Base-by-base conservation (phyloP, 345 rosid species). In the Populus tremula region DNA sequence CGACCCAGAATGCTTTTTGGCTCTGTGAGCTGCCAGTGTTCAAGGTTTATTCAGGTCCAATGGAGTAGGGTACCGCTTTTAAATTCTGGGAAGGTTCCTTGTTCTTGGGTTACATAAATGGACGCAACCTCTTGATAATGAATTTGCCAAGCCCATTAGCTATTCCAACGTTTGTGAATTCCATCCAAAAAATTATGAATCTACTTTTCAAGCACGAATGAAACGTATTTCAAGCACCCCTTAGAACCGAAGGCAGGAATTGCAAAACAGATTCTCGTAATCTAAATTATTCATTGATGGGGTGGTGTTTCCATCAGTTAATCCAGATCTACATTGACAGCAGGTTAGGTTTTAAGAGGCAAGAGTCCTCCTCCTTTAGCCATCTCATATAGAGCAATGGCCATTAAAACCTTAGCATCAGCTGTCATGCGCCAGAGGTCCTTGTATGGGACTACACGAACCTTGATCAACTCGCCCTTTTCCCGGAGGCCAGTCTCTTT, bases 381-480 rank as follows among this genome's bases (percentile, higher is more conserved):
- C 97, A 91, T 91, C 85, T 93, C 99, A 33, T 87, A 91, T 63
- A 95, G 87, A 38, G 93, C 92, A 29, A 95, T 76, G 59, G 97
- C 90, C 81, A 86, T 80, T 35, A 91, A 84, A 69, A 87, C 93
- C 87, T 91, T 93, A 0, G 92, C 93, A 75, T 95, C 96, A 23
- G 94, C 84, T 6, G 99, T 93, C 76, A 56, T 72, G 20, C 84
- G 94, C 99, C 98, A 93, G 45, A 93, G 94, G 69, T 91, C 80
- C 73, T 70, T 73, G 64, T 91, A 91, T 7, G 90, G 97, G 59
- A 95, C 80, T 7, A 89, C 84, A 45, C 76, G 85, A 81, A 90
- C 96, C 90, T 88, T 93, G 71, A 93, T 95, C 76, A 93, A 81
- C 88, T 95, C 98, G 1, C 98, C 94, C 6, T 87, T 91, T 35